Evolutionary conservation across 768 basidiomycete genomes (phyloP).

Genomic region (Paxillus rubicundulus): DNA sequence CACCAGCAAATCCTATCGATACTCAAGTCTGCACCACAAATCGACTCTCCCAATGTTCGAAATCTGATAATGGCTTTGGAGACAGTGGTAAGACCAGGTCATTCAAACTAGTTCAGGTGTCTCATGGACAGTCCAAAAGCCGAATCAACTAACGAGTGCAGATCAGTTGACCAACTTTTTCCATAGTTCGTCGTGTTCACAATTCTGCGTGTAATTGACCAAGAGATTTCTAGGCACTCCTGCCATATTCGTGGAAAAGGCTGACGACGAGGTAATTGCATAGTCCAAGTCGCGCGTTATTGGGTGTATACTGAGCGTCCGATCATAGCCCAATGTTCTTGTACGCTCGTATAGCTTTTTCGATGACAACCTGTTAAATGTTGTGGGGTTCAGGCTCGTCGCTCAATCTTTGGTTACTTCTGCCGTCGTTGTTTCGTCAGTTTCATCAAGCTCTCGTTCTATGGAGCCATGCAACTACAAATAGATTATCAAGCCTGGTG

Average conservation of each 20-base stretch:
- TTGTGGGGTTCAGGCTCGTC: constrained; percentile 48
- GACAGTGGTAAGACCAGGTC: constrained; percentile 31
- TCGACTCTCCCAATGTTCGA: constrained; percentile 40
- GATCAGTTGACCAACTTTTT: constrained; percentile 69
- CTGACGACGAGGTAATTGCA: constrained; percentile 48
- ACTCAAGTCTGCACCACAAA: constrained; percentile 44
- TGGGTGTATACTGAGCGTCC: constrained; percentile 7
- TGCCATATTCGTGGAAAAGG: constrained; percentile 57
- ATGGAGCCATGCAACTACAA: constrained; percentile 64
- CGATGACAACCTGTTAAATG: constrained; percentile 5
- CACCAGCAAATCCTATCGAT: constrained; percentile 47
- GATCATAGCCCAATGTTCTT: constrained; percentile 23
- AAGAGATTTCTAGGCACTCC: constrained; percentile 44
- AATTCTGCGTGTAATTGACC: not conserved
- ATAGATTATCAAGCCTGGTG: constrained; percentile 68
- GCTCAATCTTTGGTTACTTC: constrained; percentile 81
- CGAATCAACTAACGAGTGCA: constrained; percentile 47
- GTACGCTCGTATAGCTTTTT: constrained; percentile 17
- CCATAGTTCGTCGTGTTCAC: constrained; percentile 23
- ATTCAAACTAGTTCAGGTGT: constrained; percentile 12
- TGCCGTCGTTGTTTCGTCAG: constrained; percentile 73
- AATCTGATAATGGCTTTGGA: constrained; percentile 47
- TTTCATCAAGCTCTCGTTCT: constrained; percentile 74
- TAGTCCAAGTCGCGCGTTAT: constrained; percentile 1
- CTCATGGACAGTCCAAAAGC: constrained; percentile 35